Evolutionary conservation across 148 eudicot genomes (phyloP), one percentile per base, ranked within the genome.

Genomic region (Fagopyrum tataricum): DNA sequence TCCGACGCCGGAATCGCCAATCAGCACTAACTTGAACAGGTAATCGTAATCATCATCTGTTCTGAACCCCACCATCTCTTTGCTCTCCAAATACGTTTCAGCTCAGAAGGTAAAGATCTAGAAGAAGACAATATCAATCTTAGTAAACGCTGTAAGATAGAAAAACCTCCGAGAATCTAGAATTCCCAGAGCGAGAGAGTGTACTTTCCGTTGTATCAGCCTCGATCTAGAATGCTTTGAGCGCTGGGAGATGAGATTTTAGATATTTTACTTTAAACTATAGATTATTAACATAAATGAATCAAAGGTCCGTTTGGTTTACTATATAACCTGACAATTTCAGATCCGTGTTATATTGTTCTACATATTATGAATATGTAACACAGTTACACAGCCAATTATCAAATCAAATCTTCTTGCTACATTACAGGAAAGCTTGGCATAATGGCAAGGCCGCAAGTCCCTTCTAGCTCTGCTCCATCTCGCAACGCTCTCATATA

Each of bases 1-100:
- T 21, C 90, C 90, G 12, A 86, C 90, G 1, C 81, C 90, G 1
- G 90, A 86, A 48, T 86, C 90, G 15, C 90, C 90, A 5, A 86
- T 79, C 2, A 86, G 67, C 31, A 86, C 87, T 10, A 82, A 64
- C 77, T 86, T 86, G 70, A 86, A 86, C 26, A 86, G 64, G 62
- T 86, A 86, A 82, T 86, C 90, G 74, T 87, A 86, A 62, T 86
- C 87, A 59, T 86, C 89, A 14, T 70, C 72, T 44, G 72, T 24
- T 70, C 72, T 70, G 31, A 20, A 70, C 49, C 72, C 72, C 48
- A 46, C 7, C 64, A 11, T 58, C n/a, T 11, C 7, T 70, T 42
- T 44, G 58, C 66, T 58, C 8, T 55, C 9, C 62, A 7, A 55
- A 55, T n/a, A 13, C 59, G 21, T 20, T 20, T 20, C 59, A 20